phyloP scores from a whole-genome alignment of 2,329 filamentous ascomycete species.

The Juglanconis juglandina region DNA sequence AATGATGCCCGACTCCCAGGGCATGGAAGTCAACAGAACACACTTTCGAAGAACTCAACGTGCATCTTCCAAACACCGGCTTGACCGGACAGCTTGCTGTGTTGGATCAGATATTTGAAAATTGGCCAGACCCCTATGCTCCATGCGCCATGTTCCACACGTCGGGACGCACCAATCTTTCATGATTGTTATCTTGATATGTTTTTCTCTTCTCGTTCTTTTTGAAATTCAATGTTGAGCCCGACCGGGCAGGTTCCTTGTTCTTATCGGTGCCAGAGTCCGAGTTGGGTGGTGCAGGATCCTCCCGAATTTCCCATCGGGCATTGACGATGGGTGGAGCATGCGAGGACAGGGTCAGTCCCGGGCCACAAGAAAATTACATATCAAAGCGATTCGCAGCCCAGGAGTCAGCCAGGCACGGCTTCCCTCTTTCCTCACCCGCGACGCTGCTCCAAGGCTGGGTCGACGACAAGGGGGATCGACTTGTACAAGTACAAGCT shows the following conservation, averaged over 20 bases:
- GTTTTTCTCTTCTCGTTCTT: too few species aligned
- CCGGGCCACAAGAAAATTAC: slow-evolving; percentile 8
- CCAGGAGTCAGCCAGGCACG: neutral
- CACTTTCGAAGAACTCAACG: neutral
- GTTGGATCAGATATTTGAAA: too few species aligned
- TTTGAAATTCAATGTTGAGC: slow-evolving; percentile 1
- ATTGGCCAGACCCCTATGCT: too few species aligned
- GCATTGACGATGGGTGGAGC: slow-evolving; percentile 18
- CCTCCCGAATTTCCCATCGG: slow-evolving; percentile 19
- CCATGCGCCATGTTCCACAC: too few species aligned
- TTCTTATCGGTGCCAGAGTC: slow-evolving; percentile 12
- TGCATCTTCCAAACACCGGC: too few species aligned
- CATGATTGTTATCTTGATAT: too few species aligned
- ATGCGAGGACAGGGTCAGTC: slow-evolving; percentile 14
- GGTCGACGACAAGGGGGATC: neutral
- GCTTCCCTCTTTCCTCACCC: neutral
- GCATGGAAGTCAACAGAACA: neutral
- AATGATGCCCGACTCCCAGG: neutral
- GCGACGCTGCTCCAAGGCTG: neutral
- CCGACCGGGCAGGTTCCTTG: slow-evolving; percentile 15
- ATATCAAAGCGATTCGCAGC: slow-evolving; percentile 6
- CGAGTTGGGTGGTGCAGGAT: slow-evolving; percentile 14
- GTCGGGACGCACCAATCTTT: too few species aligned
- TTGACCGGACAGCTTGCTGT: too few species aligned
- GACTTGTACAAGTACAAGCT: neutral